Base-by-base conservation (phyloP, 177 flowering plant species). In the Tripterygium wilfordii region DNA sequence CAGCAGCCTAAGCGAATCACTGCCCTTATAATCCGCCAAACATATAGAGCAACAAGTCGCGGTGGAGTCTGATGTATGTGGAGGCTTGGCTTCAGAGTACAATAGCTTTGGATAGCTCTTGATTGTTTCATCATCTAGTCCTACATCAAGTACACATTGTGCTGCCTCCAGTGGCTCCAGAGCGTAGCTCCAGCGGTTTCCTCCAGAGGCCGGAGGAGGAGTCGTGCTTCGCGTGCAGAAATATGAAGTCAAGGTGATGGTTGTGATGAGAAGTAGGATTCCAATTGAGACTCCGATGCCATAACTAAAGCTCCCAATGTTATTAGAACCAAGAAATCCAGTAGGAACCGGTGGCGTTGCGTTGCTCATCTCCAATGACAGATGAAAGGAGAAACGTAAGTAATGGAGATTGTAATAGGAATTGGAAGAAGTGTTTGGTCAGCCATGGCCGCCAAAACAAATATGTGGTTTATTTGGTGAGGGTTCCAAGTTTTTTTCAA, bases 201-300 rank as follows among this genome's bases (percentile, higher is more conserved):
- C n/a, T n/a, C n/a, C n/a, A n/a, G n/a, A n/a, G n/a, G n/a, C n/a
- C n/a, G n/a, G n/a, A n/a, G n/a, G 13, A 14, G 35, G n/a, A n/a
- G n/a, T n/a, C n/a, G n/a, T n/a, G 16, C 19, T 48, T 1, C 84
- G 49, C 42, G 80, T 65, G 71, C 98, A 91, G 61, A 65, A 91
- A 57, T 91, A 91, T 29, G 92, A 85, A 1, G 88, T 77, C 3
- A 91, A 49, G 35, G 82, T 78, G 59, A 91, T 78, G 57, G 92
- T 80, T 13, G 83, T 81, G 72, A 88, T 81, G 53, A 91, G 79
- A 15, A 91, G 45, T 29, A 91, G 82, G 55, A 91, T 69, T 7
- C 92, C 95, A 1, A 88, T 51, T 0, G 96, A 79, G 3, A 88
- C 66, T 0, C 86, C 92, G 27, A 88, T 64, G 21, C 90, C 96